Evolutionary conservation across 805 yeast species (phyloP).

Genomic region (Teunomyces cretensis): DNA sequence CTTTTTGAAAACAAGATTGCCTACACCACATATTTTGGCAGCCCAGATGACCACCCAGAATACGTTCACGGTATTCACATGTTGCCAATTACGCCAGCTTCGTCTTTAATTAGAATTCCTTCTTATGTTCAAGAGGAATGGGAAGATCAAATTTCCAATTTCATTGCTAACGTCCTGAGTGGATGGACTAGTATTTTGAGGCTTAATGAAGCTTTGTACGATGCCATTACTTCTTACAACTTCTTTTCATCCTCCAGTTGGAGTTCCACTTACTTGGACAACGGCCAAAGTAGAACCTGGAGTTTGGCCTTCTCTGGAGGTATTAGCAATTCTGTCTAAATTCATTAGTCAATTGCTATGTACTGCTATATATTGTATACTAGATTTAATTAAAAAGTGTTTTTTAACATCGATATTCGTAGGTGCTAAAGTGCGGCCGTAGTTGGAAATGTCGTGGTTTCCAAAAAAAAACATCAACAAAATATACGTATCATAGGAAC

Average conservation of each 20-base stretch:
- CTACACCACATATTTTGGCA: conserved; percentile 23
- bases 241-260: conserved; percentile 39
- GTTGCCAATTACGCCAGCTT: conserved; percentile 26
- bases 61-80: conserved; percentile 27
- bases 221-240: conserved; percentile 39
- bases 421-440: too few relatives aligned
- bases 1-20: conserved; percentile 24
- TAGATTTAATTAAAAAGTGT: neutral
- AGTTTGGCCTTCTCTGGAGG: conserved; percentile 60
- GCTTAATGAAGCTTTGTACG: conserved; percentile 45
- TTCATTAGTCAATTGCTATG: too few relatives aligned
- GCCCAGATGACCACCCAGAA: conserved; percentile 16
- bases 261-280: conserved; percentile 46
- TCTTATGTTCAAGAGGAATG: conserved; percentile 23
- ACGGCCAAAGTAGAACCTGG: conserved; percentile 67
- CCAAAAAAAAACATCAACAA: neutral
- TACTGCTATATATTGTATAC: conserved; percentile 4
- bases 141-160: conserved; percentile 18
- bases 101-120: conserved; percentile 18
- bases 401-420: too few relatives aligned
- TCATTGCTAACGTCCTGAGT: conserved; percentile 45
- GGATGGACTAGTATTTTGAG: conserved; percentile 64
- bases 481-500: neutral
- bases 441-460: neutral
- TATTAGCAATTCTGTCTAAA: conserved; percentile 20